Conservation (phyloP, 106 monocot species). For the Amphibolis antarctica region DNA sequence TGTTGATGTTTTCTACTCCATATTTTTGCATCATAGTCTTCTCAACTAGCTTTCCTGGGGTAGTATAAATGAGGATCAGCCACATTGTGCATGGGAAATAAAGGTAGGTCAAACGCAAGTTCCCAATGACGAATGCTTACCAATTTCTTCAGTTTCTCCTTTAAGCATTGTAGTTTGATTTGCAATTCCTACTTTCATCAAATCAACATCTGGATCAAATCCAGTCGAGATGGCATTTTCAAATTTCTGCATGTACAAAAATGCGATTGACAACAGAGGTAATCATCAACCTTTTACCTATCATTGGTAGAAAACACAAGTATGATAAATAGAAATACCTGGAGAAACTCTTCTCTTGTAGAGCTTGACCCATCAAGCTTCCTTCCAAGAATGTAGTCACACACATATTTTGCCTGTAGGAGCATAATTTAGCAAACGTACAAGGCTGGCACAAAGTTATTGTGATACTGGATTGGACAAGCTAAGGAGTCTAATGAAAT, state of each 20-base stretch:
- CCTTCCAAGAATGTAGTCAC: constrained; percentile 96
- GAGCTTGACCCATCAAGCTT: constrained; percentile 87
- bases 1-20: constrained; percentile 67
- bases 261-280: no score
- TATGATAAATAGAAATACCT: constrained; percentile 24
- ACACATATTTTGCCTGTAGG: constrained; percentile 78
- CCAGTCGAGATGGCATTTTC: constrained; percentile 66
- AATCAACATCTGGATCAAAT: constrained; percentile 91
- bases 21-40: constrained; percentile 88
- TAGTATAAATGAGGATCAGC: background rate
- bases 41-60: constrained; percentile 73
- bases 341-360: constrained; percentile 71
- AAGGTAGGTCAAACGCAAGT: background rate
- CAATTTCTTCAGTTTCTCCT: constrained; percentile 97
- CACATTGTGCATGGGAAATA: background rate
- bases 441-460: background rate
- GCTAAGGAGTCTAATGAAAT: background rate
- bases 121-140: constrained; percentile 17
- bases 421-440: background rate
- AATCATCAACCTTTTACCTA: no score
- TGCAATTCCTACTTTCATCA: constrained; percentile 78
- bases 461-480: background rate
- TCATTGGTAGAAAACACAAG: no score
- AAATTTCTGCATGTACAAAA: constrained; percentile 49
- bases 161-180: constrained; percentile 99